Evolutionary conservation across 345 rosid genomes (phyloP).

Genomic region (Melaleuca quinquenervia): DNA sequence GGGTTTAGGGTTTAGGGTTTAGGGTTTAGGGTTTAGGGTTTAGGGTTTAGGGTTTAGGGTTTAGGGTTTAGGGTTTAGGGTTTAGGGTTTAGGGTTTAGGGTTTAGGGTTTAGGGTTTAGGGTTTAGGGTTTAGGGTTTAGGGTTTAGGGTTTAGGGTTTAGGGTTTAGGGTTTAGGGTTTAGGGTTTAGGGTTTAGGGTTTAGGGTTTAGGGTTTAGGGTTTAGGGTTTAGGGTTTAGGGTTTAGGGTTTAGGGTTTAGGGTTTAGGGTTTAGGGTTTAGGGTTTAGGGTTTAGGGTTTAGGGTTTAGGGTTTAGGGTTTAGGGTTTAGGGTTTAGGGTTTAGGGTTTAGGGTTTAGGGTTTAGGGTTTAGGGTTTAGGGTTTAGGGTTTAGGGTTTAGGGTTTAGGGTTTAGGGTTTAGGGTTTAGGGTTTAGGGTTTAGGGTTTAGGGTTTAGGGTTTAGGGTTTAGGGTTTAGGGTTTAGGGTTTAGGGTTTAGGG

Average conservation of each 20-base stretch:
- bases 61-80: neutral
- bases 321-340: neutral
- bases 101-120: neutral
- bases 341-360: neutral
- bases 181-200: neutral
- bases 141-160: neutral
- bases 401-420: neutral
- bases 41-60: neutral
- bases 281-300: neutral
- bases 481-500: conserved; percentile 3
- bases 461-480: neutral
- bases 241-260: neutral
- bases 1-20: neutral
- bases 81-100: neutral
- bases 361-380: neutral
- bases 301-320: neutral
- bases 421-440: neutral
- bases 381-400: neutral
- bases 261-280: neutral
- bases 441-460: neutral
- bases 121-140: neutral
- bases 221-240: neutral
- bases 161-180: neutral
- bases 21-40: neutral
- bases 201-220: neutral